phyloP scores from a whole-genome alignment of 2,329 filamentous ascomycete species.

The Xylaria sp. region DNA sequence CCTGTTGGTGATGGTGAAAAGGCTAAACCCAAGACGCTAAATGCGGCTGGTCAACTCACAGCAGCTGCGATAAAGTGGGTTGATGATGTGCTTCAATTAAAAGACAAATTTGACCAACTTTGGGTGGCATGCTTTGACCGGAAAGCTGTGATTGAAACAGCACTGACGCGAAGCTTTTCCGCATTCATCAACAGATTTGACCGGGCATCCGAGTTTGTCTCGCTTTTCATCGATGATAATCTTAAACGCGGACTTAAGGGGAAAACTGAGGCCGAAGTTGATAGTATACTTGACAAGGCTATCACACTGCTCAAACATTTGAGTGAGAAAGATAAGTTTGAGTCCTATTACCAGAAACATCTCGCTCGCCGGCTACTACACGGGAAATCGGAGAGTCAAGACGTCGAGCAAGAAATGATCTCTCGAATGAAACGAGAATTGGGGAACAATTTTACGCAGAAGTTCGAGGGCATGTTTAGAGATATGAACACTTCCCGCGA shows the following conservation, averaged over 20 bases:
- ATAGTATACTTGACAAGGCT: constrained; percentile 85
- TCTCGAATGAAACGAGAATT: constrained; percentile 97
- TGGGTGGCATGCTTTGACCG: constrained; percentile 77
- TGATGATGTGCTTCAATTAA: constrained; percentile 85
- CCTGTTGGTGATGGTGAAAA: constrained; percentile 62
- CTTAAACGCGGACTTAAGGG: constrained; percentile 93
- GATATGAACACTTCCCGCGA: constrained; percentile 92
- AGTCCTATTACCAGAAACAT: constrained; percentile 98
- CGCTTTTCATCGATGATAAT: constrained; percentile 95
- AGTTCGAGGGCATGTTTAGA: constrained; percentile 97
- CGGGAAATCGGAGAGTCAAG: constrained; percentile 88
- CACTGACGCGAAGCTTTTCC: constrained; percentile 86
- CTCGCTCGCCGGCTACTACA: constrained; percentile 87
- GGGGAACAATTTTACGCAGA: constrained; percentile 91
- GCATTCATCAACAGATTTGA: constrained; percentile 94
- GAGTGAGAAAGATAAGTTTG: constrained; percentile 92
- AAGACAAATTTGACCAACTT: constrained; percentile 88
- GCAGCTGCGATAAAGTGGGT: constrained; percentile 94
- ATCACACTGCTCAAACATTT: constrained; percentile 89
- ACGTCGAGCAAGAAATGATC: constrained; percentile 95
- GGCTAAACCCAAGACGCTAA: constrained; percentile 61
- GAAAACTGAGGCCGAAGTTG: constrained; percentile 89
- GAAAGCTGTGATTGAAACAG: constrained; percentile 82
- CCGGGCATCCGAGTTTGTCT: constrained; percentile 90
- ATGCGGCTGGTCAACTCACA: constrained; percentile 79